Conservation (phyloP, 164 flowering plant species). For the Tetracentron sinense region DNA sequence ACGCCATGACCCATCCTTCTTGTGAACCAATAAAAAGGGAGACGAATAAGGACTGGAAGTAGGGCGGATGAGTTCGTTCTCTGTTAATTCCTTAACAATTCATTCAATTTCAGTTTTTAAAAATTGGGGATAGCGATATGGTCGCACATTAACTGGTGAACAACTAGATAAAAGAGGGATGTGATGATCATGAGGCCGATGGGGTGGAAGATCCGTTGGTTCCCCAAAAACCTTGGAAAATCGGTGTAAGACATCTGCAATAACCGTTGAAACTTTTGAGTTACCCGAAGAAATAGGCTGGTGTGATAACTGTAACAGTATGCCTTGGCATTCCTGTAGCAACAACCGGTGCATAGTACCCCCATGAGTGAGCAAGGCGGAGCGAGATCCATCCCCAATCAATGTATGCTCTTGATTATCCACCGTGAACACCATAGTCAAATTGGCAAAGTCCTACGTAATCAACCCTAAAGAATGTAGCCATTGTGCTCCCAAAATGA, state of each 20-base stretch:
- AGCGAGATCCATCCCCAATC: no score
- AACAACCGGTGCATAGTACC: no score
- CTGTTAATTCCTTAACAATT: neutral
- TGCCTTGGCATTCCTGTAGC: no score
- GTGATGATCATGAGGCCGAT: neutral
- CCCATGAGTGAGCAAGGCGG: no score
- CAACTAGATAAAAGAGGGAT: neutral
- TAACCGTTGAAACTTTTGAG: neutral
- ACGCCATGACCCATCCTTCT: neutral
- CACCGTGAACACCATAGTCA: neutral
- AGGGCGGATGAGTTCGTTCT: neutral
- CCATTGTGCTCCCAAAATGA: neutral
- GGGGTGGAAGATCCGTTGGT: neutral
- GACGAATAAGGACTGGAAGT: no score
- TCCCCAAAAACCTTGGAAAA: no score
- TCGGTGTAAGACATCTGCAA: neutral
- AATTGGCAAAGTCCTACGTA: neutral
- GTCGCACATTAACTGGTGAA: neutral
- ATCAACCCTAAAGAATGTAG: neutral
- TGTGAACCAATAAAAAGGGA: neutral
- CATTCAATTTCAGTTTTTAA: neutral
- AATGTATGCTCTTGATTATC: neutral
- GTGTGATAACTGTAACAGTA: no score
- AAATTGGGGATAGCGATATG: neutral
- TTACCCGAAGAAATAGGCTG: no score